Evolutionary conservation across 73 alveolate genomes (phyloP), one percentile per base, ranked within the genome.

Genomic region (Stentor roeselii): DNA sequence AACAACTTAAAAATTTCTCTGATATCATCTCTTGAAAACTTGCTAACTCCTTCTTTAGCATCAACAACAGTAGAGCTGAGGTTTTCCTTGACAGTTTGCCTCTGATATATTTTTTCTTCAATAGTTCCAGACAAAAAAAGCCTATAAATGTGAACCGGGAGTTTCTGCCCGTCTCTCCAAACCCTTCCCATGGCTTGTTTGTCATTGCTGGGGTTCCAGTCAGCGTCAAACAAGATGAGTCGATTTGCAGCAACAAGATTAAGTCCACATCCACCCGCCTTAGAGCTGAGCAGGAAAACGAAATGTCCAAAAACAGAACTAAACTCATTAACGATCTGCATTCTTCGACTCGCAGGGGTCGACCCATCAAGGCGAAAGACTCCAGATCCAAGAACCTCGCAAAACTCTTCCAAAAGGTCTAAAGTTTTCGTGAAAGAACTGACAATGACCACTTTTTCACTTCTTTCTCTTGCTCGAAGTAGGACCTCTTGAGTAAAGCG

Each of bases 121-220:
- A 93, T 92, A 78, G 97, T 87, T 36, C 96, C 92, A 82, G 93
- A 87, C 3, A 97, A 84, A 11, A 94, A 92, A 78, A 95, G 83
- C 92, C 99, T 77, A 82, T 94, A 95, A 36, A 95, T 96, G 76
- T 89, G 91, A 3, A 94, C 99, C 41, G 89, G 89, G 85, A 93
- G 92, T 84, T 92, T 92, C 80, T 95, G 93, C 59, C 99, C 99
- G 78, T 93, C 93, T 85, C 99, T 90, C 87, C 94, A 96, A 36
- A 92, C 90, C 75, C 99, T 87, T 59, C 96, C 99, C 85, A 95
- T 95, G 31, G 96, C 96, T 84, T 95, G 94, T 87, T 90, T 92
- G 87, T 95, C 99, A 84, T 94, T 95, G 40, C 96, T 89, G 11
- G 98, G 98, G 75, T 93, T 93, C 96, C 96, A 93, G 85, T 91